A percentile compares a stretch with the other conserved stretches of the same genome.
phyloP scores from a whole-genome alignment of 306 rosid species.

The Canavalia gladiata region DNA sequence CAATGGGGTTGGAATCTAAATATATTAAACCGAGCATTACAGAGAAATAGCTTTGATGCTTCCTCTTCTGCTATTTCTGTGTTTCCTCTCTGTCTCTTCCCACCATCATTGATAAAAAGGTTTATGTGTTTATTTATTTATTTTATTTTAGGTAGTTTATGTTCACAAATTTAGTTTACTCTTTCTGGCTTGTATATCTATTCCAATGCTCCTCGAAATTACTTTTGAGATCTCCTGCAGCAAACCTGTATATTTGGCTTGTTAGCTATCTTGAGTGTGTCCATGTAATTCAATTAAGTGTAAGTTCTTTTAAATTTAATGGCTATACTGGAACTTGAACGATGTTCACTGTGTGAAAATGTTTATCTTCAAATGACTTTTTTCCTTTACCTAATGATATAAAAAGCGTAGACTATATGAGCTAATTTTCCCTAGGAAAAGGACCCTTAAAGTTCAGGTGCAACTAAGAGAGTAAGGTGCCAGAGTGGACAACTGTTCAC shows the following conservation, averaged over 20 bases:
- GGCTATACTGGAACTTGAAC: background rate
- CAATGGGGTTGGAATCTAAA: conserved; percentile 1
- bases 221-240: background rate
- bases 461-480: background rate
- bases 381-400: background rate
- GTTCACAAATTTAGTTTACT: background rate
- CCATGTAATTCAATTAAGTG: background rate
- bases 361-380: background rate
- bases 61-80: background rate
- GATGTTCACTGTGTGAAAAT: background rate
- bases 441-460: background rate
- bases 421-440: conserved; percentile 2
- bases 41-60: background rate
- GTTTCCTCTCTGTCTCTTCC: background rate
- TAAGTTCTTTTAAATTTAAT: background rate
- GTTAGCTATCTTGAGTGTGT: background rate
- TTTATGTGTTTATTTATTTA: background rate
- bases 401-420: background rate
- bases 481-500: background rate
- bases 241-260: conserved; percentile 19
- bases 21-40: background rate
- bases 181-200: background rate
- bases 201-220: background rate
- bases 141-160: background rate
- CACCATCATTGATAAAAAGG: background rate